Conservation (phyloP, 1,284 basidiomycete genomes). For the Phylloboletellus chloephorus region DNA sequence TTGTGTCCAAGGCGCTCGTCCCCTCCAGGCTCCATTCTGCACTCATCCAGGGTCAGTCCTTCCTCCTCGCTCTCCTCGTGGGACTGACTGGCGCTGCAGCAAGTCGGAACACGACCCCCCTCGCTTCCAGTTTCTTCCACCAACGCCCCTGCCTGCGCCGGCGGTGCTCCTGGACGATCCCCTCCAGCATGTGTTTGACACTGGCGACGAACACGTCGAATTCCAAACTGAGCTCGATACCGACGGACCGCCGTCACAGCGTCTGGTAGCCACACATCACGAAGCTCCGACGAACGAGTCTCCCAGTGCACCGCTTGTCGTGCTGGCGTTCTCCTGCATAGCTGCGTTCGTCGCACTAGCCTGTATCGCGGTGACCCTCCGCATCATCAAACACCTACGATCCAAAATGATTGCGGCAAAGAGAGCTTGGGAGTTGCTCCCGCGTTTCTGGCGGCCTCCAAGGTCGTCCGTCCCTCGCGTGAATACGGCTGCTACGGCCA, state of each 20-base stretch:
- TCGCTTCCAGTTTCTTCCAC: constrained; percentile 13
- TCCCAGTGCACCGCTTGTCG: constrained; percentile 20
- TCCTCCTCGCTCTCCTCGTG: constrained; percentile 1
- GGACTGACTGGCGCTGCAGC: constrained; percentile 18
- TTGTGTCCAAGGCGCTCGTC: constrained; percentile 10
- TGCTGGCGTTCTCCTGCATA: constrained; percentile 35
- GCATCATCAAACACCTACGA: constrained; percentile 32
- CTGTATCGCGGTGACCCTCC: constrained; percentile 34
- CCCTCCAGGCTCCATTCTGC: constrained; percentile 37
- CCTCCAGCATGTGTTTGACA: background rate
- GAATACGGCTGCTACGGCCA: background rate
- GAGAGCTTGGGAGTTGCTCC: constrained; percentile 34
- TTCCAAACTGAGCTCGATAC: background rate
- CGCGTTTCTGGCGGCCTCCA: constrained; percentile 29
- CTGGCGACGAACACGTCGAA: background rate
- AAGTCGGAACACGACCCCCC: constrained; percentile 11
- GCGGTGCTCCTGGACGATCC: background rate
- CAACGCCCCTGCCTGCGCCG: too few relatives aligned
- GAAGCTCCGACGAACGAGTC: background rate
- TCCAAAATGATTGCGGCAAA: constrained; percentile 29
- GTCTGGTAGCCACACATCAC: background rate
- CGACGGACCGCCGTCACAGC: background rate
- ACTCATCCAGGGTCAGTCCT: constrained; percentile 37
- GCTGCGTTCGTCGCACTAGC: constrained; percentile 35
- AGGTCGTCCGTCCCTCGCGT: background rate